Percentiles rank a stretch among this genome's conserved stretches.
phyloP scores from a whole-genome alignment of 2,329 filamentous ascomycete species.

The Cercospora zeina region DNA sequence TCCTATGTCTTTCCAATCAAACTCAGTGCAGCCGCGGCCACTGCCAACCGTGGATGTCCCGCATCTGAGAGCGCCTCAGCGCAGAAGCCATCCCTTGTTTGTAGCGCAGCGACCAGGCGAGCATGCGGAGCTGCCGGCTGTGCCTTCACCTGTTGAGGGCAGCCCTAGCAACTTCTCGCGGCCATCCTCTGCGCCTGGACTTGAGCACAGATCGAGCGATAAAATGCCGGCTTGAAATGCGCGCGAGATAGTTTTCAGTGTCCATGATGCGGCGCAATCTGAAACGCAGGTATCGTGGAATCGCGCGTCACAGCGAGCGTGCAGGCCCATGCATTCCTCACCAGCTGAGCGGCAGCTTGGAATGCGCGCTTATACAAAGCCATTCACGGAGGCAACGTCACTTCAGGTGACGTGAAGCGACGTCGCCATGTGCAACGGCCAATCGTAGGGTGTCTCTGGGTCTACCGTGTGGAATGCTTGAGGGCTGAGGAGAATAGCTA shows the following conservation, averaged over 20 bases:
- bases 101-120: slow-evolving; percentile 15
- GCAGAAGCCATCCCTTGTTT: background rate
- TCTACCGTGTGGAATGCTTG: slow-evolving; percentile 33
- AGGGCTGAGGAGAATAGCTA: slow-evolving; percentile 32
- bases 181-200: slow-evolving; percentile 1
- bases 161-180: slow-evolving; percentile 6
- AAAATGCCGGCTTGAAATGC: slow-evolving; percentile 4
- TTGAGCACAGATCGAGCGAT: slow-evolving; percentile 6
- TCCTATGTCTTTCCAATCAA: slow-evolving; percentile 1
- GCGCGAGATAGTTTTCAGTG: background rate
- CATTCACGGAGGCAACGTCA: slow-evolving; percentile 29
- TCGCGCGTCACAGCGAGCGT: slow-evolving; percentile 1
- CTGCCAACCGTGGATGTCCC: background rate
- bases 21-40: slow-evolving; percentile 10
- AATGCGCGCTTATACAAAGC: slow-evolving; percentile 32
- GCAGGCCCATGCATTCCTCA: slow-evolving; percentile 24
- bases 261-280: background rate
- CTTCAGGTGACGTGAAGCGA: slow-evolving; percentile 17
- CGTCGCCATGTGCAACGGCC: slow-evolving; percentile 21
- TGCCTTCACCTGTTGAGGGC: slow-evolving; percentile 7
- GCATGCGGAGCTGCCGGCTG: slow-evolving; percentile 17
- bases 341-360: slow-evolving; percentile 20
- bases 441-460: slow-evolving; percentile 30
- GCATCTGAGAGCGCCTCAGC: background rate
- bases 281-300: background rate